Base-by-base conservation (phyloP, 1,284 basidiomycete species). In the Puccinia polysora region DNA sequence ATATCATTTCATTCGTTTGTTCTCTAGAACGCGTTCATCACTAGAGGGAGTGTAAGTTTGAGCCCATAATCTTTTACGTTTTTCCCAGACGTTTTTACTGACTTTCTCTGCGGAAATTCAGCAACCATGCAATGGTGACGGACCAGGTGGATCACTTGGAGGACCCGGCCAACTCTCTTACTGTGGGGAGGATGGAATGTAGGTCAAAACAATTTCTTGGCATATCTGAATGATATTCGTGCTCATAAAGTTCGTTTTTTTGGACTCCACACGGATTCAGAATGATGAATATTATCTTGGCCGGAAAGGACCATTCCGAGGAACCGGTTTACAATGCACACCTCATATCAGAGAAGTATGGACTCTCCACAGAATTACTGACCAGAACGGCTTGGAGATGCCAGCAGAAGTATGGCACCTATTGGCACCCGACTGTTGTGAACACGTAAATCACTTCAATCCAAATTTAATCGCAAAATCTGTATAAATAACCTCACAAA, bases 201-300 rank as follows among this genome's bases (percentile, higher is more conserved):
- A 45, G n/a, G 55, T 56, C 10, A 34, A 10, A 30, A 15, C 18
- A 4, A 2, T 20, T 12, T 7, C 34, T 32, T 32, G 7, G 23
- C 10, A n/a, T 36, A 45, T 23, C n/a, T 10, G 28, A n/a, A 34
- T 43, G 25, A 25, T 10, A 20, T 25, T 23, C 7, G 45, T 49
- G 32, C n/a, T 40, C 14, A 3, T 40, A 7, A 25, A 2, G 23
- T 55, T 30, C 3, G 18, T 50, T 34, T 23, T 20, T 20, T 45
- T 28, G 47, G 6, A 34, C 20, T 30, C 32, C 14, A 38, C 28
- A 38, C 36, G 8, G 36, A 18, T 49, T 15, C 36, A 68, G 65
- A 55, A 70, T 70, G 67, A 70, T 70, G 67, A 70, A 70, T 25
- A 70, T 70, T 43, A 47, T 62, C 14, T n/a, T 60, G 45, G 67